Conservation (phyloP, 2,329 filamentous ascomycete genomes). For the Pseudogymnoascus sp. region DNA sequence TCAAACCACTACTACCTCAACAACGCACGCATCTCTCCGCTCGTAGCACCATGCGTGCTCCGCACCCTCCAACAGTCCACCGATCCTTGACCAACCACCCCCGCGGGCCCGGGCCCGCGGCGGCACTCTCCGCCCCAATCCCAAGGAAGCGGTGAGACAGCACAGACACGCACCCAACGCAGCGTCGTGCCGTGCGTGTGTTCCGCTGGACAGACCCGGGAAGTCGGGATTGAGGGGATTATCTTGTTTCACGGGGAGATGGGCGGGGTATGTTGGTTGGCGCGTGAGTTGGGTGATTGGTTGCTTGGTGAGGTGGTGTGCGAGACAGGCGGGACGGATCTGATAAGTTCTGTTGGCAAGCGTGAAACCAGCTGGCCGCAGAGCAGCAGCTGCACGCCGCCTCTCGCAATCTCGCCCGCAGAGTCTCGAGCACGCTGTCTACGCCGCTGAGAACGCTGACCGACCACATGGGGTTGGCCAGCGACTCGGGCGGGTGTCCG, state of each 20-base stretch:
- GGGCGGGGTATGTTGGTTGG: not conserved
- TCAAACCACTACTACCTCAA: not conserved
- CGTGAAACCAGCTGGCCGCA: not conserved
- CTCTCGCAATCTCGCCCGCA: not conserved
- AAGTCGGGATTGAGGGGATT: conserved; percentile 1
- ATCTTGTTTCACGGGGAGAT: not conserved
- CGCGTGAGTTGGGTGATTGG: not conserved
- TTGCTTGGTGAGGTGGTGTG: not conserved
- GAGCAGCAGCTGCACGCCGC: not conserved
- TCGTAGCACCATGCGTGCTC: not conserved
- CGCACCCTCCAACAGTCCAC: not conserved
- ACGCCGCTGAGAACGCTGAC: not conserved
- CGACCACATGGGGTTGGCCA: not conserved
- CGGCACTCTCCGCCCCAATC: conserved; percentile 2
- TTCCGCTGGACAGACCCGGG: not conserved
- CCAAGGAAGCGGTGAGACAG: conserved; percentile 3
- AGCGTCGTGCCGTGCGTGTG: not conserved
- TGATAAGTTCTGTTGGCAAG: not conserved
- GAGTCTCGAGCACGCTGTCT: not conserved
- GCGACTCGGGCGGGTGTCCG: not conserved
- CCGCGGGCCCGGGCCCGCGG: not conserved
- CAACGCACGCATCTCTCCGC: not conserved
- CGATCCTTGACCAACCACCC: not conserved
- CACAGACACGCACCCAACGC: not conserved
- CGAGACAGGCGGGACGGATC: not conserved